phyloP scores from a whole-genome alignment of 345 rosid species.

The Camelina sativa region DNA sequence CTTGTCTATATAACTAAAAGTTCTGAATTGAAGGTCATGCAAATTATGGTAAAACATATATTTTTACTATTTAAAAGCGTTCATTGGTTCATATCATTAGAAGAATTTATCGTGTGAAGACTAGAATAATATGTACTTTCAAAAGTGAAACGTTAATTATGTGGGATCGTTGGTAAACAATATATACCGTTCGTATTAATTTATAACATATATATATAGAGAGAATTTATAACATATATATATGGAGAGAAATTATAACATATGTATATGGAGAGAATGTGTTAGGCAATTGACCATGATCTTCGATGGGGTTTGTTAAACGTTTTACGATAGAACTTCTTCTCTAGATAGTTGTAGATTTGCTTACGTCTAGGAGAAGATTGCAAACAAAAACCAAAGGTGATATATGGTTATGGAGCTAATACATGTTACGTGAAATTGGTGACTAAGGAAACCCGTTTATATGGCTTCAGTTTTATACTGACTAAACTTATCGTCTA shows the following conservation, averaged over 20 bases:
- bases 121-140: background rate
- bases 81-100: background rate
- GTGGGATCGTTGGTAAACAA: background rate
- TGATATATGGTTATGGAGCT: too few relatives aligned
- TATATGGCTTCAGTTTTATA: too few relatives aligned
- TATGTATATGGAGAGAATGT: slow-evolving; percentile 1
- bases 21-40: background rate
- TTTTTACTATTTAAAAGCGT: background rate
- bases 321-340: background rate
- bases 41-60: background rate
- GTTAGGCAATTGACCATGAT: background rate
- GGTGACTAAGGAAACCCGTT: background rate
- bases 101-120: background rate
- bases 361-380: background rate
- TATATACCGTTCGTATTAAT: background rate
- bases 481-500: background rate
- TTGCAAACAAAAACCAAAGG: background rate
- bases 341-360: background rate
- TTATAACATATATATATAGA: background rate
- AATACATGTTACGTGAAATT: background rate
- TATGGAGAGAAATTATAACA: slow-evolving; percentile 1
- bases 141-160: background rate
- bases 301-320: background rate
- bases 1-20: background rate
- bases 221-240: too few relatives aligned